Evolutionary conservation across 495 filamentous ascomycete genomes (phyloP).

Genomic region (Podospora sp.): DNA sequence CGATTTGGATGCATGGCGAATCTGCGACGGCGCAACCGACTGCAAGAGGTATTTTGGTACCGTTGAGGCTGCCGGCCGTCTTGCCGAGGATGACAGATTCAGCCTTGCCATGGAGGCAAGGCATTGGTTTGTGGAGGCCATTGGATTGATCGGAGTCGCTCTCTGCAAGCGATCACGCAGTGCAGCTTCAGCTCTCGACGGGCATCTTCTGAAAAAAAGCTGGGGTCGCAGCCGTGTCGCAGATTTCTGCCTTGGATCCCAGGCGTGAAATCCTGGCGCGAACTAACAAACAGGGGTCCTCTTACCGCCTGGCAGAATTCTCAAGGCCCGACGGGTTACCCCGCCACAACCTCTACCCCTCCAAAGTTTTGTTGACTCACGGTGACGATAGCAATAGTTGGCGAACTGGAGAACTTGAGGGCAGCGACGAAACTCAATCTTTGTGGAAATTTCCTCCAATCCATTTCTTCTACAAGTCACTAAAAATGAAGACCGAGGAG

Average conservation of each 20-base stretch:
- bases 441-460: not conserved
- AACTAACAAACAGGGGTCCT: not conserved
- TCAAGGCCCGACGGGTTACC: slow-evolving; percentile 5
- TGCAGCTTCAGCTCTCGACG: not conserved
- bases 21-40: slow-evolving; percentile 35
- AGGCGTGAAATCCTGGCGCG: slow-evolving; percentile 18
- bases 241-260: slow-evolving; percentile 20
- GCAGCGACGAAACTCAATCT: not conserved
- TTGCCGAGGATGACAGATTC: slow-evolving; percentile 42
- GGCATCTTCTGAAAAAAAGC: slow-evolving; percentile 32
- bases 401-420: too few species aligned
- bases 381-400: not conserved
- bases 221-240: slow-evolving; percentile 22
- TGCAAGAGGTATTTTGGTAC: slow-evolving; percentile 49
- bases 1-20: slow-evolving; percentile 44
- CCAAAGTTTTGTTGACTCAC: slow-evolving; percentile 38
- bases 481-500: slow-evolving; percentile 55
- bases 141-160: slow-evolving; percentile 25
- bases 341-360: slow-evolving; percentile 34
- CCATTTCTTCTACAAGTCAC: not conserved
- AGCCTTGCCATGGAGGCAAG: slow-evolving; percentile 65
- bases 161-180: slow-evolving; percentile 11
- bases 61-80: slow-evolving; percentile 37
- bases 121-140: slow-evolving; percentile 53
- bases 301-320: slow-evolving; percentile 11